phyloP scores from a whole-genome alignment of 768 basidiomycete genomes.

The Auricularia auricula-judae region DNA sequence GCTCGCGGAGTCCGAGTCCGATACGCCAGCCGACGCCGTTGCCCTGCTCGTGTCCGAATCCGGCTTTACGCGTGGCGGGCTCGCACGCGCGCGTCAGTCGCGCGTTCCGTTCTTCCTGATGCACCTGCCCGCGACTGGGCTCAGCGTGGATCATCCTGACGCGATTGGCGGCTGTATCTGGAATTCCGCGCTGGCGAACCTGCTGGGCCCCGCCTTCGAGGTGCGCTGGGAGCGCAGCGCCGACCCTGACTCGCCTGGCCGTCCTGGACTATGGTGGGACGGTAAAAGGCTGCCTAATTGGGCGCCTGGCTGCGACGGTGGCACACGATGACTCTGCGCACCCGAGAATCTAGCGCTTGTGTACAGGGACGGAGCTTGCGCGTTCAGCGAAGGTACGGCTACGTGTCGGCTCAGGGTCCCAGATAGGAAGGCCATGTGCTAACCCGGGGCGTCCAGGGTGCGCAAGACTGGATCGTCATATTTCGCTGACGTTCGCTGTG shows the following conservation, averaged over 20 bases:
- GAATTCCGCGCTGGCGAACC: slow-evolving; percentile 58
- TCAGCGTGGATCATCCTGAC: slow-evolving; percentile 11
- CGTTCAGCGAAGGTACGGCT: neutral
- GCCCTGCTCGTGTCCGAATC: slow-evolving; percentile 76
- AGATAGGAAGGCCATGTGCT: neutral
- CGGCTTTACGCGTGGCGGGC: slow-evolving; percentile 59
- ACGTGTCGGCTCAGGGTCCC: neutral
- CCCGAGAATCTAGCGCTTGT: neutral
- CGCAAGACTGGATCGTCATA: neutral
- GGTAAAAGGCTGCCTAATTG: slow-evolving; percentile 17
- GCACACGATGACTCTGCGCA: neutral
- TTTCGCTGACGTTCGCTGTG: no score
- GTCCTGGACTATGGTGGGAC: slow-evolving; percentile 35
- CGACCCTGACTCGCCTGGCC: slow-evolving; percentile 11
- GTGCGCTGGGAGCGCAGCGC: slow-evolving; percentile 49
- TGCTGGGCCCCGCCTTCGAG: slow-evolving; percentile 52
- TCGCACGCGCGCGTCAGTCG: slow-evolving; percentile 63
- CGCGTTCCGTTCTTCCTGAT: slow-evolving; percentile 70
- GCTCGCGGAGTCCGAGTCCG: slow-evolving; percentile 9
- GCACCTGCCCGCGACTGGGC: slow-evolving; percentile 46
- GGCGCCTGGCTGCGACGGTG: neutral
- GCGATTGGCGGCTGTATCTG: slow-evolving; percentile 45
- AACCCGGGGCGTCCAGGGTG: neutral
- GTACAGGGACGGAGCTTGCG: neutral
- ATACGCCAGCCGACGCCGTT: slow-evolving; percentile 20